Conservation (phyloP, 257 asterid genomes). For the Scutellaria galericulata region DNA sequence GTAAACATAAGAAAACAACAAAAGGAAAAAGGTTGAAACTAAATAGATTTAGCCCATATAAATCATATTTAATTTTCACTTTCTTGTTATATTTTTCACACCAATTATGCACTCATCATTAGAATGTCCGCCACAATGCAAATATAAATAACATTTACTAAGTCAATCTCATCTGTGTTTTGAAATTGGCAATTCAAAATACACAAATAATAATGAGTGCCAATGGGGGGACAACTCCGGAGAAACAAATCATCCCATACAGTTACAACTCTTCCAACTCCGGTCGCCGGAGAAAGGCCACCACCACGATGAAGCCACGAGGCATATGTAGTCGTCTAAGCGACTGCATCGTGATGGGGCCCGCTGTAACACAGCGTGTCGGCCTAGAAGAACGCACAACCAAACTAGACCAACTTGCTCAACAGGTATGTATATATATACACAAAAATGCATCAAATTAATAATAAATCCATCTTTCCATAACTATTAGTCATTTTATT, state of each 20-base stretch:
- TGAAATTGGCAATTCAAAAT: slow-evolving; percentile 5
- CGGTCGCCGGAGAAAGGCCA: slow-evolving; percentile 29
- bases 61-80: neutral
- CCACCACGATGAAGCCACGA: slow-evolving; percentile 18
- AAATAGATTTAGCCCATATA: neutral
- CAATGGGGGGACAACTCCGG: slow-evolving; percentile 29
- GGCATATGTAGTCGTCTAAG: slow-evolving; percentile 52
- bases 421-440: slow-evolving; percentile 43
- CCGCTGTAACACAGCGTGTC: slow-evolving; percentile 32
- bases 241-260: slow-evolving; percentile 23
- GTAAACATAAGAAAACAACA: neutral
- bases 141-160: neutral
- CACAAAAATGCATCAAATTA: neutral
- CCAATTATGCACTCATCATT: slow-evolving; percentile 27
- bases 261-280: slow-evolving; percentile 36
- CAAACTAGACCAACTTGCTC: slow-evolving; percentile 34
- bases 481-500: no score
- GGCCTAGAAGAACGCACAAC: slow-evolving; percentile 1
- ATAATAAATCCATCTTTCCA: no score
- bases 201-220: slow-evolving; percentile 29
- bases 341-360: slow-evolving; percentile 61
- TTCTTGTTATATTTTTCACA: neutral
- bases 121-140: slow-evolving; percentile 51
- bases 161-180: neutral
- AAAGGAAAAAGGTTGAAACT: neutral